Base-by-base conservation (phyloP, 768 basidiomycete species). In the Lactifluus piperatus region DNA sequence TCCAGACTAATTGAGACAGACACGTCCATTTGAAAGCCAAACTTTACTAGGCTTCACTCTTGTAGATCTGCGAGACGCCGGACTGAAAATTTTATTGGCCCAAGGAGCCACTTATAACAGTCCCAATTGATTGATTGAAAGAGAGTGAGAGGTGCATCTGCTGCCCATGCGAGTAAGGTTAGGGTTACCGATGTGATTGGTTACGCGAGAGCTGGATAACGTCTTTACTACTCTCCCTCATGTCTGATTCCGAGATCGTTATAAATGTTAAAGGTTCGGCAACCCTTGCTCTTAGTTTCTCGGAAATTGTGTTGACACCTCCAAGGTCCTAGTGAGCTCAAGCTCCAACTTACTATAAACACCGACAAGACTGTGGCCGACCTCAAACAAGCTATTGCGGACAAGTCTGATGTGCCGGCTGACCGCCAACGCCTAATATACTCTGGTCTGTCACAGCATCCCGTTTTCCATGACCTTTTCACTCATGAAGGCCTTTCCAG, bases 401-500 rank as follows among this genome's bases (percentile, higher is more conserved):
- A 76, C 29, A 84, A 91, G 74, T 86, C 88, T 2, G 85, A 93
- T 67, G 91, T 95, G 26, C 82, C 85, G 64, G 89, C 91, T 14
- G 91, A 91, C 51, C 76, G 89, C 52, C 94, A 97, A 71, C 75
- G 95, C 36, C 76, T 98, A 62, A 98, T 98, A 65, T 98, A 94
- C 72, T 90, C 89, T 36, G 95, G 94, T 81, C 62, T 65, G 80
- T 72, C 63, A 30, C 26, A 13, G 5, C 1, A 13, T 47, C 24
- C 22, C 16, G 6, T n/a, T 9, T 27, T 22, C 5, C 14, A 27
- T 56, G 52, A 29, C 9, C 26, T 54, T 30, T 20, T 49, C 14
- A 34, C 10, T 50, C 47, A 52, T 22, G 20, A 50, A 2, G 8
- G 0, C 22, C 34, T 22, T 27, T 45, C 32, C 65, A 87, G 86